phyloP scores from a whole-genome alignment of 2,329 filamentous ascomycete species.

The Annulohypoxylon truncatum region DNA sequence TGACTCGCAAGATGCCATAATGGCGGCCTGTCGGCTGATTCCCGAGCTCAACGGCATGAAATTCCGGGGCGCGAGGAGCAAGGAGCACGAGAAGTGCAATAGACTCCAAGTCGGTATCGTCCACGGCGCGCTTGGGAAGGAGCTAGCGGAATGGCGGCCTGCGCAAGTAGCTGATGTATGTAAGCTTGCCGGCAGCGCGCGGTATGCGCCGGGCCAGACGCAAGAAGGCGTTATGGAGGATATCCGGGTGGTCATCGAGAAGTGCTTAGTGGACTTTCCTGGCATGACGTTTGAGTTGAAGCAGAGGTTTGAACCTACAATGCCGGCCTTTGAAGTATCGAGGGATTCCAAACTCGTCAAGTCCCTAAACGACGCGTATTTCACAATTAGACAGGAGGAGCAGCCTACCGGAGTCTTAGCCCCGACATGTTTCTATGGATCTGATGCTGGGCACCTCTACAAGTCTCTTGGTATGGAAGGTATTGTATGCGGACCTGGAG shows the following conservation, averaged over 20 bases:
- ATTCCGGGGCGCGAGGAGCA: slow-evolving; percentile 40
- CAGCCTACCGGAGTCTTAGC: slow-evolving; percentile 45
- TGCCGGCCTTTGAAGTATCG: slow-evolving; percentile 45
- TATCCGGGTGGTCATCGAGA: slow-evolving; percentile 32
- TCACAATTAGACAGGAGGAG: slow-evolving; percentile 27
- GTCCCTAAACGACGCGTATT: slow-evolving; percentile 42
- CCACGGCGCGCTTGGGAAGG: slow-evolving; percentile 43
- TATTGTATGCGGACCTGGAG: slow-evolving; percentile 45
- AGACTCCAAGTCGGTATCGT: slow-evolving; percentile 45
- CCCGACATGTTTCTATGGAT: slow-evolving; percentile 46
- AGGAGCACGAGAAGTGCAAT: slow-evolving; percentile 44
- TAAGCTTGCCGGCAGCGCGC: slow-evolving; percentile 42
- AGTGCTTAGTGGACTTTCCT: slow-evolving; percentile 31
- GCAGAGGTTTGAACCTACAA: slow-evolving; percentile 42
- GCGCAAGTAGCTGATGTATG: slow-evolving; percentile 45
- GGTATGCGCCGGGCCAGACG: slow-evolving; percentile 45
- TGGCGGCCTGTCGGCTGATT: slow-evolving; percentile 44
- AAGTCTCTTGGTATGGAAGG: slow-evolving; percentile 45
- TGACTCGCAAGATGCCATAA: slow-evolving; percentile 43
- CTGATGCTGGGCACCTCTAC: slow-evolving; percentile 45
- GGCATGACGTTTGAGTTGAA: slow-evolving; percentile 44
- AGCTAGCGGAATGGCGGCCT: slow-evolving; percentile 45
- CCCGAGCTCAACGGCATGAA: slow-evolving; percentile 39
- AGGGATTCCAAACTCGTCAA: slow-evolving; percentile 35
- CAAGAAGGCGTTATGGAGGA: slow-evolving; percentile 44